These are phyloP conservation scores for Malus domestica DNA, from an alignment of 306 rosid species.

Conservation along the genomic window ASM211411v1 NC_041801.1:15995501-15996000, in stretches of 20 bases:
- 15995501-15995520: constrained; percentile 1
- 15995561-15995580: constrained; percentile 17
- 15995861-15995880: constrained; percentile 27
- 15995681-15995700: constrained; percentile 10
- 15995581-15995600: constrained; percentile 16
- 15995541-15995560: not conserved
- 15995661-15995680: constrained; percentile 13
- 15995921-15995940: constrained; percentile 23
- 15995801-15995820: not conserved
- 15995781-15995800: constrained; percentile 20
- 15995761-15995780: constrained; percentile 26
- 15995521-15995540: not conserved
- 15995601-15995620: constrained; percentile 15
- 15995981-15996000: no score
- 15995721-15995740: constrained; percentile 3
- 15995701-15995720: constrained; percentile 18
- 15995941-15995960: not conserved
- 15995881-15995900: constrained; percentile 26
- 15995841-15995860: constrained; percentile 23
- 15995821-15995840: not conserved
- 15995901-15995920: constrained; percentile 22
- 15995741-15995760: constrained; percentile 15
- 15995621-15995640: constrained; percentile 12
- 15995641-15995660: constrained; percentile 9
- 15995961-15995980: no score